Percentiles rank a stretch among this genome's conserved stretches.
These are phyloP conservation scores for Ziziphus jujuba DNA, from an alignment of 306 rosid genomes.

Conservation along the genomic window DNA sequence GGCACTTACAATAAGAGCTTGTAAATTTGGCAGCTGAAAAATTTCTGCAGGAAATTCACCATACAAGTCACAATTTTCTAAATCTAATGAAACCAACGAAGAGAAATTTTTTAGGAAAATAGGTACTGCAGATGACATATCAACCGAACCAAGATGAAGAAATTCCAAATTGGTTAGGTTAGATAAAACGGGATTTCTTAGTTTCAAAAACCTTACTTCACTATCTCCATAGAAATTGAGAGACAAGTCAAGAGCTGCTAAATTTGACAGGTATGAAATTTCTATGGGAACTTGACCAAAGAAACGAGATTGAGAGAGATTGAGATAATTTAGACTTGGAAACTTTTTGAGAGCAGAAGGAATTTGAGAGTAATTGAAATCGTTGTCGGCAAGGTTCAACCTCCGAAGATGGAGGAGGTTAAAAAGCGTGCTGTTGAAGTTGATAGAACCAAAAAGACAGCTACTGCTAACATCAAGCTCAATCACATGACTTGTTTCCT, in stretches of 20 bases:
- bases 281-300: neutral
- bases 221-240: no score
- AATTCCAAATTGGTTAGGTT: no score
- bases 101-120: no score
- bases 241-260: no score
- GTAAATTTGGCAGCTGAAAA: neutral
- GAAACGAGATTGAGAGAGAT: neutral
- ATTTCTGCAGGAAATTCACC: neutral
- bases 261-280: no score
- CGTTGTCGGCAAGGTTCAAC: neutral
- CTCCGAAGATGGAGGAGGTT: neutral
- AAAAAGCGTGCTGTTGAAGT: conserved; percentile 9
- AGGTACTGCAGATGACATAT: no score
- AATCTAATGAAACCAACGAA: neutral
- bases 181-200: no score
- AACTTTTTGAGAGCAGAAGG: neutral
- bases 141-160: no score
- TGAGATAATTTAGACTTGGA: no score
- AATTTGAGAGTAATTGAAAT: conserved; percentile 4
- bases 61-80: neutral
- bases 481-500: neutral
- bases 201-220: no score
- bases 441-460: neutral
- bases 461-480: neutral
- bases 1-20: neutral